Base-by-base conservation (phyloP, 2,329 filamentous ascomycete species). In the Verticillium alfalfae region DNA sequence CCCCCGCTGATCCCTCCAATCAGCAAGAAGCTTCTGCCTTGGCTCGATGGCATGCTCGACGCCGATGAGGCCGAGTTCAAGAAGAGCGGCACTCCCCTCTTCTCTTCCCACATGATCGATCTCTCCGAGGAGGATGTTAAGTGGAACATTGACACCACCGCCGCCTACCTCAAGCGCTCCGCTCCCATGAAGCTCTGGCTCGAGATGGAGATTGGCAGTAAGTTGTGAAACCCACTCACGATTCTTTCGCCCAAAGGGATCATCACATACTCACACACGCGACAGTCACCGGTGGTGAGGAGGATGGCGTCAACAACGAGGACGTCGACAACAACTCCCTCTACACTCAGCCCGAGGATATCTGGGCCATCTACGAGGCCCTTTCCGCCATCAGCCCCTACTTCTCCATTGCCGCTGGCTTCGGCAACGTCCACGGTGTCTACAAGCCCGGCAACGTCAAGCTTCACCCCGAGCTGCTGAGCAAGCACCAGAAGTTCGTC, bases 291-390 rank as follows among this genome's bases (percentile, higher is more conserved):
- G 94, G 93, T 82, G 93, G 93, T 80, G 93, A 97, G 83, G 93
- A 97, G 79, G 93, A 97, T 71, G 94, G 94, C 80, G 93, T 98
- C 78, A 96, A 97, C 90, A 98, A 98, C 84, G 93, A 97, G 82
- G 87, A 89, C 70, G 93, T 97, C 69, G 93, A 97, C 86, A 97
- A 97, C 87, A 90, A 90, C 84, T 91, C 91, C 65, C 88, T 98
- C 68, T 97, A 98, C 88, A 98, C 94, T 57, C 95, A 99, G 81
- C 94, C 94, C 69, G 92, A 97, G 83, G 94, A 97, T 73, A 96
- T 97, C 78, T 89, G 91, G 80, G 84, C 89, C 74, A 96, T 97
- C 82, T 91, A 94, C 85, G 88, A 93, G 79, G 87, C 90, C 62
- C 88, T 99, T 69, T 84, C 86, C 67, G 82, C 90, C 69, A 93